Conservation (phyloP, 2,329 filamentous ascomycete genomes). For the Fusarium sp. region DNA sequence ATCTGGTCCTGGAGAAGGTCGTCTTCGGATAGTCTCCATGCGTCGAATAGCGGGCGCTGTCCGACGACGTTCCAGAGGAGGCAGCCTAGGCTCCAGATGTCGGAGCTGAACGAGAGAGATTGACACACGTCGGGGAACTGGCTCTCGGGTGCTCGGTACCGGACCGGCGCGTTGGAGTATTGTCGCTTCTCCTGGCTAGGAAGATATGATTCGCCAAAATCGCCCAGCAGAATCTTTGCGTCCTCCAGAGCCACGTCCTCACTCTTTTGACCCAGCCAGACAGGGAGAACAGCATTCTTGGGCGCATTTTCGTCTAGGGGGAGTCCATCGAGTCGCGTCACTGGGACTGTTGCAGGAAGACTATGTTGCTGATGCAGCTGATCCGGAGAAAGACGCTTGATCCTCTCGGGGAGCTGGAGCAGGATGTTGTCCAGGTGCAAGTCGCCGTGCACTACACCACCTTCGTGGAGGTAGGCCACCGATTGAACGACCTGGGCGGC, state of each 20-base stretch:
- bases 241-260: conserved; percentile 29
- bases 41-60: conserved; percentile 36
- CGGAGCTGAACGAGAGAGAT: conserved; percentile 33
- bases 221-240: conserved; percentile 33
- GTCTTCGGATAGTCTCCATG: conserved; percentile 32
- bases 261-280: conserved; percentile 36
- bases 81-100: conserved; percentile 39
- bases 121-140: conserved; percentile 32
- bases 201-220: conserved; percentile 37
- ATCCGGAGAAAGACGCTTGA: conserved; percentile 21
- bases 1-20: conserved; percentile 33
- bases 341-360: conserved; percentile 26
- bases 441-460: conserved; percentile 38
- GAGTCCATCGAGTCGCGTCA: conserved; percentile 35
- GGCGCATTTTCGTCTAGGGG: conserved; percentile 34
- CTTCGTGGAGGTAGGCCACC: conserved; percentile 32
- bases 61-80: conserved; percentile 36
- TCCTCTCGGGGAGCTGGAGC: conserved; percentile 32
- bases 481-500: conserved; percentile 36
- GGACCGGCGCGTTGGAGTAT: conserved; percentile 35
- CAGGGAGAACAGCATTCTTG: conserved; percentile 29
- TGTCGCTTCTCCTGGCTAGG: conserved; percentile 25
- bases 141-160: conserved; percentile 33
- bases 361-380: conserved; percentile 31
- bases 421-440: conserved; percentile 38